Conservation (phyloP, 1,284 basidiomycete genomes). For the Sparassis latifolia region DNA sequence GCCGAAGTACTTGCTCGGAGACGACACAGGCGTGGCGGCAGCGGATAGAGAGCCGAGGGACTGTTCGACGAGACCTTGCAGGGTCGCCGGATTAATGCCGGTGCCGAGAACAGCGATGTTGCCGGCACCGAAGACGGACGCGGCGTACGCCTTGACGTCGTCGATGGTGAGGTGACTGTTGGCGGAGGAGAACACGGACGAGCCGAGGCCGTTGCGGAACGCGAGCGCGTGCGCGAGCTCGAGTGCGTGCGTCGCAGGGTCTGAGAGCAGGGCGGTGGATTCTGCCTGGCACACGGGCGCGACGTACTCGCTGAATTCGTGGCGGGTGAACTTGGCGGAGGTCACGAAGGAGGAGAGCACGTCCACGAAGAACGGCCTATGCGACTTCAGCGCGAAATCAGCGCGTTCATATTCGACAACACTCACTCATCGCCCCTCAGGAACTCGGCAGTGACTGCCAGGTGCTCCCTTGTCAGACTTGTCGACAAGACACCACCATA, state of each 20-base stretch:
- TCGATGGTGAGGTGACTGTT: constrained; percentile 58
- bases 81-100: constrained; percentile 69
- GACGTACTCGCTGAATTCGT: constrained; percentile 87
- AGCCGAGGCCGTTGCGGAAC: constrained; percentile 87
- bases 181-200: constrained; percentile 78
- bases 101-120: constrained; percentile 85
- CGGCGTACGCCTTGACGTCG: constrained; percentile 71
- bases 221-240: constrained; percentile 85
- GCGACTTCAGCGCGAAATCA: constrained; percentile 1
- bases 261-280: constrained; percentile 50
- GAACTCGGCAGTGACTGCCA: constrained; percentile 89
- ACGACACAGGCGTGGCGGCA: constrained; percentile 32
- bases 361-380: constrained; percentile 81
- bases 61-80: constrained; percentile 68
- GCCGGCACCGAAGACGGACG: constrained; percentile 63
- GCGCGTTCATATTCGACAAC: constrained; percentile 1
- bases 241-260: constrained; percentile 62
- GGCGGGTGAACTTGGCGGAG: constrained; percentile 76
- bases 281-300: constrained; percentile 72
- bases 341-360: constrained; percentile 80
- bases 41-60: constrained; percentile 48
- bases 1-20: constrained; percentile 67
- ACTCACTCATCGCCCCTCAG: constrained; percentile 94
- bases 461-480: constrained; percentile 83
- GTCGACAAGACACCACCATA: constrained; percentile 92